Base-by-base conservation (phyloP, 805 yeast species). In the Candida hispaniensis region DNA sequence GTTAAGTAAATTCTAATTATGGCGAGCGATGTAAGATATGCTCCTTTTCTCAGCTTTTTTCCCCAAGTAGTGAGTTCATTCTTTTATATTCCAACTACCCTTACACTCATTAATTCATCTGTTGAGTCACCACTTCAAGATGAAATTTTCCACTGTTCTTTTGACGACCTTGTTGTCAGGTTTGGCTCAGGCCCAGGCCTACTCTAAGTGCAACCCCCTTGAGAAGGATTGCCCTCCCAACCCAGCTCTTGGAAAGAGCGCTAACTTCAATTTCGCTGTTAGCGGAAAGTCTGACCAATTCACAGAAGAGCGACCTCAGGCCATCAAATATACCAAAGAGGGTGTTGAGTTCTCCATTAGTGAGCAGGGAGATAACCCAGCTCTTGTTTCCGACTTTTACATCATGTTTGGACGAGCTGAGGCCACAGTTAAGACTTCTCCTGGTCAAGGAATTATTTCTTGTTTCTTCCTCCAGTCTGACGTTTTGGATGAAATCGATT, bases 331-430 rank as follows among this genome's bases (percentile, higher is more conserved):
- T 33, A 45, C 61, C 6, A 61, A 59, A 6, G 67, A 69, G 16
- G 96, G 96, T n/a, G 56, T 75, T 8, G 50, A 58, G 23, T 55
- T 86, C 46, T 67, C 77, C 1, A 54, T 86, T 24, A 61, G 67
- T 2, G 61, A 75, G 44, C 63, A 76, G 46, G 75, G 63, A 41
- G 91, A 82, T 52, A 79, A 80, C 51, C 95, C 95, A 3, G 68
- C 85, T 5, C 58, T 83, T 38, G 67, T 65, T 45, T 81, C 94
- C 4, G 68, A 76, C 43, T 82, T 79, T 54, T 82, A 82, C 59
- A 71, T 86, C 47, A 80, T 85, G 91, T 86, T 75, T 55, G 96
- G 96, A 40, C 73, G 73, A 44, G 71, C 83, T 18, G 93, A 80
- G 54, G 83, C 73, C 5, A 64, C 63, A 1, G 54, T 79, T 41